Base-by-base conservation (phyloP, 495 filamentous ascomycete genomes). In the Bombardia bombarda region DNA sequence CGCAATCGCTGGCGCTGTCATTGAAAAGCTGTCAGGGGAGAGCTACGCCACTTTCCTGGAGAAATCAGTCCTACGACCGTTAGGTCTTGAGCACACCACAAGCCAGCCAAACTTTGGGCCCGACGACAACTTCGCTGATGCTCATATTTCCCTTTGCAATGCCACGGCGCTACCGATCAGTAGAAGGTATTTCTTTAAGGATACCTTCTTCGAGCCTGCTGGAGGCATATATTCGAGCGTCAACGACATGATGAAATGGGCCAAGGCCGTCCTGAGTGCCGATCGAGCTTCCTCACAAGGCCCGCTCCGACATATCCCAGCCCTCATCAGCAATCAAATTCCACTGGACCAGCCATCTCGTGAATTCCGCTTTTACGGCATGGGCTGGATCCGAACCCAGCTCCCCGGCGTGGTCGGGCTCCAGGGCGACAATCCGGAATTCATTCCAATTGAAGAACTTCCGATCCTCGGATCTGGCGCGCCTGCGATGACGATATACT, bases 1-100 rank as follows among this genome's bases (percentile, higher is more conserved):
- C 19, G 47, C 43, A 25, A 22, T 61, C 19, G 50, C 50, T 0
- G 58, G 50, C 25, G 19, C 39, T 3, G 40, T 61, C 7, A 47
- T 58, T 16, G 53, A 59, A 32, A 47, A 46, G 18, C 10, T 51
- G 9, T 43, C 50, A 5, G 45, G 46, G 4, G 22, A 26, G n/a
- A n/a, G n/a, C n/a, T n/a, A n/a, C n/a, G n/a, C n/a, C n/a, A n/a
- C n/a, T n/a, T n/a, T n/a, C n/a, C n/a, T n/a, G n/a, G n/a, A n/a
- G n/a, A n/a, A n/a, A n/a, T n/a, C n/a, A n/a, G n/a, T n/a, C n/a
- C n/a, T n/a, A n/a, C n/a, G n/a, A n/a, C n/a, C n/a, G n/a, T n/a
- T n/a, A n/a, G n/a, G n/a, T n/a, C n/a, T n/a, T n/a, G n/a, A n/a
- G n/a, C n/a, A n/a, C n/a, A n/a, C n/a, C n/a, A n/a, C n/a, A n/a